Evolutionary conservation across 1,139 yeast genomes (phyloP), one percentile per base, ranked within the genome.

Genomic region (Candida anutae): DNA sequence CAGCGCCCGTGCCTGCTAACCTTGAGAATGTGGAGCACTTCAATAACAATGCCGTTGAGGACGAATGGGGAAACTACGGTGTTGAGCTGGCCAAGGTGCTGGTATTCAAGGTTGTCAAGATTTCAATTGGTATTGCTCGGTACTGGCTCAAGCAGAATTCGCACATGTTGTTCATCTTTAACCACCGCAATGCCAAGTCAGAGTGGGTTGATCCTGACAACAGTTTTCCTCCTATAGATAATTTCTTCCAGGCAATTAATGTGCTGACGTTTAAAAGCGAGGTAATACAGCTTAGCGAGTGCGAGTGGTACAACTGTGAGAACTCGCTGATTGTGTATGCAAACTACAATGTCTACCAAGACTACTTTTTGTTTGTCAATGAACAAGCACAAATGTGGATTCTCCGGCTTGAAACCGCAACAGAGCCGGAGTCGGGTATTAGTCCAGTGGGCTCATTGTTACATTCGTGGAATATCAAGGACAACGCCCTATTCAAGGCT

Each of bases 141-240:
- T 58, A 45, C 32, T 64, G 69, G 69, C 36, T 63, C 23, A 55
- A 59, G 32, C 50, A 55, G 16, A 59, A 62, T 36, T 59, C 68
- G 21, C 68, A 62, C 36, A 57, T 54, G 33, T 37, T 65, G 23
- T 44, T 59, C 17, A 46, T 62, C 3, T 54, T 47, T 37, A 61
- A 54, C 32, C 43, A 46, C 22, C 39, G 39, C n/a, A 39, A 29
- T 26, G 27, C 19, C 20, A 28, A 34, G 26, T 26, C 14, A 8
- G 27, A 17, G 12, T 29, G 23, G 30, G 31, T n/a, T 22, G 35
- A 34, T n/a, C 6, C 3, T 15, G 27, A 23, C 3, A 28, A 28
- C 2, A 17, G 10, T 10, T 17, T 17, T 17, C 19, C 19, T 10
- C 8, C 9, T 17, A 17, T 17, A 8, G 39, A 38, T 19, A 38